Conservation (phyloP, 2,329 filamentous ascomycete genomes). For the Alternaria tenuissima region DNA sequence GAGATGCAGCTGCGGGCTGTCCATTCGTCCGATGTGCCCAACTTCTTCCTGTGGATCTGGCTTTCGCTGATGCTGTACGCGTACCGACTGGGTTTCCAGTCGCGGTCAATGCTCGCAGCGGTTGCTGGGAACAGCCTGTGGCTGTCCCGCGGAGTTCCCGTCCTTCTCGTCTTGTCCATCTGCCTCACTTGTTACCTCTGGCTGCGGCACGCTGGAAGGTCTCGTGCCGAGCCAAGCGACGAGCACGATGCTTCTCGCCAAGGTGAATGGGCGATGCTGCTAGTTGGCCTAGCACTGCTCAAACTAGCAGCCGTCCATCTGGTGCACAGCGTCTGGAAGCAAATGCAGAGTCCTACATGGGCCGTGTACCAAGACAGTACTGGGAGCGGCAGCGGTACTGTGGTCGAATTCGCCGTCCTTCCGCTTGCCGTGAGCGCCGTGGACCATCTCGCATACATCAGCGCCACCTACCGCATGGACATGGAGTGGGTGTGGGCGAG, state of each 20-base stretch:
- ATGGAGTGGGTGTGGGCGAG: not conserved
- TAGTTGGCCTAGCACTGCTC: not conserved
- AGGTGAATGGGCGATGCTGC: not conserved
- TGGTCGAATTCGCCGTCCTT: not conserved
- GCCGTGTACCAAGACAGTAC: not conserved
- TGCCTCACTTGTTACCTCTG: not conserved
- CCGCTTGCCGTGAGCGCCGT: not conserved
- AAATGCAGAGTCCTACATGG: not conserved
- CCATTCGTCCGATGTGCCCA: not conserved
- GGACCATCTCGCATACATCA: slow-evolving; percentile 1
- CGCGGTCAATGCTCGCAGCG: not conserved
- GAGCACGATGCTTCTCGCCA: not conserved
- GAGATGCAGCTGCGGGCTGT: not conserved
- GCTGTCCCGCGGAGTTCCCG: not conserved
- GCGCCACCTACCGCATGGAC: not conserved
- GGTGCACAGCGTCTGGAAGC: not conserved
- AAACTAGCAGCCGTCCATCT: not conserved
- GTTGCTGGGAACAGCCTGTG: not conserved
- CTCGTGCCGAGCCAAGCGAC: not conserved
- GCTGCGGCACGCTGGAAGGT: not conserved
- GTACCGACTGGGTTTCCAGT: not conserved
- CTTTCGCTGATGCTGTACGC: not conserved
- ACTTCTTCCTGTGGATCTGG: not conserved
- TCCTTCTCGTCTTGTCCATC: not conserved
- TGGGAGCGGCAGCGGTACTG: not conserved